Base-by-base conservation (phyloP, 768 basidiomycete genomes). In the Phanerochaete sordida region DNA sequence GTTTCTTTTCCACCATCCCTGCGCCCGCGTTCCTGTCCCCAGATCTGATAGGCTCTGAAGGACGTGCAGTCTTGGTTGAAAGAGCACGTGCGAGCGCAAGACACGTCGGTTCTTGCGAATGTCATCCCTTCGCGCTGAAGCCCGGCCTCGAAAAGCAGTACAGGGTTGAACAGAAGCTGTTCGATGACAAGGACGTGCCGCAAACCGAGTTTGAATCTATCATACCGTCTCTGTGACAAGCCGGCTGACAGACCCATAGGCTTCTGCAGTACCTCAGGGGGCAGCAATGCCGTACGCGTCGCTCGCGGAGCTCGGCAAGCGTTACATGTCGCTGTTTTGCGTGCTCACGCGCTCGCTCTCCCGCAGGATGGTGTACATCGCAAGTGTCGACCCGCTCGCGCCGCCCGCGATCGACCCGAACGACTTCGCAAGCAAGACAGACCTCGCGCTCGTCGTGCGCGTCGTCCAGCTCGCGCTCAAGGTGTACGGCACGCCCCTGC, bases 321-420 rank as follows among this genome's bases (percentile, higher is more conserved):
- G 60, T 44, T 73, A 76, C 63, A 59, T 69, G 51, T 66, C 66
- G 27, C 48, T 74, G 19, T 61, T 57, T 9, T 53, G 53, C 19
- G 63, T 59, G 8, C 54, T 68, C 9, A 69, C 67, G 28, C 66
- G 69, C 47, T 64, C 66, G 9, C 70, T 70, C 60, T 68, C 66
- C 3, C 59, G 68, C n/a, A 72, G 73, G 3, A 69, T 50, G 1
- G 69, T 69, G 16, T 62, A 67, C 55, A 64, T 69, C 57, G 60
- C 56, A 6, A 59, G 65, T 1, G 63, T 62, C 2, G 47, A 56
- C 44, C 47, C 60, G 9, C 31, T 50, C 15, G 56, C 23, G 16
- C 60, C 54, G 33, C 60, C 60, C 16, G 55, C 48, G 21, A 61
- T 61, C 47, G 21, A 61, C 39, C 55, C 58, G 48, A 56, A 60